These are phyloP conservation scores for Omphalotus guepiniiformis DNA, from an alignment of 768 basidiomycete species.

Conservation along the genomic window DNA sequence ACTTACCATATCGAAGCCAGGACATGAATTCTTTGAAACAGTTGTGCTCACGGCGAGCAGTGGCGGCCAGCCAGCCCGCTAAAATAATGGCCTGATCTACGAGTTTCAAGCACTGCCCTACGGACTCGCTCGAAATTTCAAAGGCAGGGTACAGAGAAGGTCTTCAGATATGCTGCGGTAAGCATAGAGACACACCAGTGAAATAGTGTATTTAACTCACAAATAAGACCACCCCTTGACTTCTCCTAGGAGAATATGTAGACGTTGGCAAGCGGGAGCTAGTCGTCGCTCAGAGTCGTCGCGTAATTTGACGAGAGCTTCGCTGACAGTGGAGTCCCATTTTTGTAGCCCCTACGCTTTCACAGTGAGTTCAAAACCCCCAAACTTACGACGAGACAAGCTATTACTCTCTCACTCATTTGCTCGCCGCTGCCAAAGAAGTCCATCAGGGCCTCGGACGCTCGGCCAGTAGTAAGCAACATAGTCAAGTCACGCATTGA, in stretches of 20 bases:
- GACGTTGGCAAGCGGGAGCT: conserved; percentile 70
- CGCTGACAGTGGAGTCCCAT: conserved; percentile 73
- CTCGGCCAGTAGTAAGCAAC: conserved; percentile 65
- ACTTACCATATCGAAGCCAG: conserved; percentile 72
- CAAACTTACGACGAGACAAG: conserved; percentile 9
- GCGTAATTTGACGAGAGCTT: conserved; percentile 67
- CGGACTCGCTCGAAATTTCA: conserved; percentile 45
- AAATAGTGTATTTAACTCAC: conserved; percentile 33
- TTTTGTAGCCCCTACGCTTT: conserved; percentile 65
- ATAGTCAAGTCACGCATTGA: conserved; percentile 68
- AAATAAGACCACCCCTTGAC: conserved; percentile 72
- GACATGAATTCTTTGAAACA: conserved; percentile 77
- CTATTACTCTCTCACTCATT: conserved; percentile 72
- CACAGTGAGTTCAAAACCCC: conserved; percentile 15
- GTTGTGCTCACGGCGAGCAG: conserved; percentile 61
- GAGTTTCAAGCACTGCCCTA: conserved; percentile 49
- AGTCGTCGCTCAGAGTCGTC: conserved; percentile 69
- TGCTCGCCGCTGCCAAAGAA: conserved; percentile 75
- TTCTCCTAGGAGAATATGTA: conserved; percentile 75
- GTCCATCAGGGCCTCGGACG: conserved; percentile 68
- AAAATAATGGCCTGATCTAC: conserved; percentile 56
- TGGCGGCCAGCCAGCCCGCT: conserved; percentile 63
- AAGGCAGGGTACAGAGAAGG: conserved; percentile 49
- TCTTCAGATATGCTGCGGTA: conserved; percentile 32
- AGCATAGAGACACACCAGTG: conserved; percentile 1